Evolutionary conservation across 2,329 filamentous ascomycete genomes (phyloP).

Genomic region (Claviceps sp.): DNA sequence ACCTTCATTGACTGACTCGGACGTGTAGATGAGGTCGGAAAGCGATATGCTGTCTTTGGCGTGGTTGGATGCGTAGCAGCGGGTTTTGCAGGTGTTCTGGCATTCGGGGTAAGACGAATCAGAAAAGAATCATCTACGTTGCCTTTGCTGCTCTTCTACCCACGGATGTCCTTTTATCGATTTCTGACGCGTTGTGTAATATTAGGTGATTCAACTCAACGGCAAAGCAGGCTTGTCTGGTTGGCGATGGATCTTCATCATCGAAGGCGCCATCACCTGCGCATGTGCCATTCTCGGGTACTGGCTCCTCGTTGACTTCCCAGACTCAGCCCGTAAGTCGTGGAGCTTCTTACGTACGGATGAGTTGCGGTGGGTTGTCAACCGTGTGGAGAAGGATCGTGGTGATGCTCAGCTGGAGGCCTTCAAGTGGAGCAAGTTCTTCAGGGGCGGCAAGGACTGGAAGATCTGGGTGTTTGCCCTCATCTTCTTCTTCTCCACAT

Average conservation of each 20-base stretch:
- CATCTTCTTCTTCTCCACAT: constrained; percentile 53
- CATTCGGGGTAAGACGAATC: constrained; percentile 40
- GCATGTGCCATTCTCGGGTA: constrained; percentile 35
- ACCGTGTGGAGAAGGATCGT: constrained; percentile 44
- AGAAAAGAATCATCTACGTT: too few relatives aligned
- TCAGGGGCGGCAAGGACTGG: constrained; percentile 34
- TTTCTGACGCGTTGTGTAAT: constrained; percentile 12
- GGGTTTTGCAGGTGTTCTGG: constrained; percentile 54
- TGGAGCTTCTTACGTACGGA: constrained; percentile 39
- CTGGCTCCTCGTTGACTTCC: constrained; percentile 51
- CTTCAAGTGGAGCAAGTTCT: constrained; percentile 35
- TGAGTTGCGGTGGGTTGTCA: constrained; percentile 39
- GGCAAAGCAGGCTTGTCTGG: constrained; percentile 40
- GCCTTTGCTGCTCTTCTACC: too few relatives aligned
- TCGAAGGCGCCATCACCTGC: constrained; percentile 41
- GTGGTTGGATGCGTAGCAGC: constrained; percentile 53
- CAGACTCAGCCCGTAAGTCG: constrained; percentile 37
- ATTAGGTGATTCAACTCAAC: constrained; percentile 43
- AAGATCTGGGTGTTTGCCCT: constrained; percentile 50
- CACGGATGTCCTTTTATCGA: too few relatives aligned
- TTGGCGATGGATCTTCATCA: constrained; percentile 57
- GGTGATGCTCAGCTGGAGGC: constrained; percentile 40
- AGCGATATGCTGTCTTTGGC: constrained; percentile 56
- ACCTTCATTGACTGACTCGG: constrained; percentile 19
- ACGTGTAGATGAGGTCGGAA: constrained; percentile 48